Conservation (phyloP, 495 filamentous ascomycete species). For the Penicillium mononematosum region DNA sequence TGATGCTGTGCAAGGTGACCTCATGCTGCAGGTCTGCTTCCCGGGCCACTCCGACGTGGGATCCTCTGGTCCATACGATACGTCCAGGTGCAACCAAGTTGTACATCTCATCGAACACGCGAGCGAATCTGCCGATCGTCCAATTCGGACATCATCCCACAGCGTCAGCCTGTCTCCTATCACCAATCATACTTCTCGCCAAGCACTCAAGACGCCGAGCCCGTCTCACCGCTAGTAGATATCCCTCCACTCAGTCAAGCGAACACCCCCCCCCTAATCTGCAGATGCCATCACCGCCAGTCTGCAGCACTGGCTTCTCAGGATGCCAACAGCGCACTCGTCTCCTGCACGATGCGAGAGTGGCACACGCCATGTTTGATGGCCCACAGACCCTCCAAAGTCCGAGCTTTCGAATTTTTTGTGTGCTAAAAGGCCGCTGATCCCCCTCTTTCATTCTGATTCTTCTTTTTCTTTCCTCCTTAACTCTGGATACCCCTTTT, state of each 20-base stretch:
- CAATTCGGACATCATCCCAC: constrained; percentile 30
- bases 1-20: background rate
- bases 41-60: constrained; percentile 24
- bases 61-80: constrained; percentile 21
- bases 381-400: constrained; percentile 22
- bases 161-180: constrained; percentile 22
- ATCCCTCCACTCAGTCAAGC: constrained; percentile 19
- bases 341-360: constrained; percentile 32
- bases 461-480: constrained; percentile 25
- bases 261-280: constrained; percentile 18
- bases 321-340: constrained; percentile 31
- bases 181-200: constrained; percentile 27
- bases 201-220: constrained; percentile 21
- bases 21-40: constrained; percentile 8
- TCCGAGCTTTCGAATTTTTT: constrained; percentile 13
- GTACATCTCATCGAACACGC: constrained; percentile 16
- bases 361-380: constrained; percentile 37
- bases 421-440: constrained; percentile 31
- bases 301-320: constrained; percentile 20
- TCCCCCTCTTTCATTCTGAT: constrained; percentile 21
- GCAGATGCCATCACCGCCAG: constrained; percentile 36
- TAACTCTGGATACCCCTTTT: constrained; percentile 26
- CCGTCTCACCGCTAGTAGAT: constrained; percentile 37
- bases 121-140: constrained; percentile 26
- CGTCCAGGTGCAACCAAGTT: background rate